Evolutionary conservation across 352 stramenopile species (phyloP).

Genomic region (Halophytophthora polymorphica): DNA sequence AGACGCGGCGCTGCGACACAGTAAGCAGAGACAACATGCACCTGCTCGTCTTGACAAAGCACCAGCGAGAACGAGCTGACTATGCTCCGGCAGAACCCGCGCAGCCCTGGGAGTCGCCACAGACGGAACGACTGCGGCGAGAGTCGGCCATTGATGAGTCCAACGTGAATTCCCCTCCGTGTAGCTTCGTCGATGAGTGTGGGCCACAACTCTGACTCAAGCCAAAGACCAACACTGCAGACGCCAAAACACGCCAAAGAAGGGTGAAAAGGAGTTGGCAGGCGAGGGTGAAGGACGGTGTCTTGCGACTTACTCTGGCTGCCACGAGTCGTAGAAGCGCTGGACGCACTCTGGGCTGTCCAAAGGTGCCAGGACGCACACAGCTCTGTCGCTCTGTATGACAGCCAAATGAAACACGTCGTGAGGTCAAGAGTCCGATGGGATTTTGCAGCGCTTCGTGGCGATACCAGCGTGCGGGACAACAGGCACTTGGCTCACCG

Average conservation of each 20-base stretch:
- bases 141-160: conserved; percentile 64
- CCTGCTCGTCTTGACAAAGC: conserved; percentile 56
- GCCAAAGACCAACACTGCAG: conserved; percentile 60
- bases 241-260: no score
- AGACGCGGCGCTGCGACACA: not conserved
- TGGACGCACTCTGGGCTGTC: conserved; percentile 47
- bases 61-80: conserved; percentile 49
- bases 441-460: no score
- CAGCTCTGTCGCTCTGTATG: conserved; percentile 19
- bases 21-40: conserved; percentile 14
- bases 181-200: conserved; percentile 57
- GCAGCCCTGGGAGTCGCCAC: conserved; percentile 46
- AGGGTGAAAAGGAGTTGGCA: no score
- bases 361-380: conserved; percentile 66
- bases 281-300: no score
- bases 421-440: no score
- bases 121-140: conserved; percentile 43
- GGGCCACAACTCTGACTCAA: conserved; percentile 84
- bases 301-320: conserved; percentile 41
- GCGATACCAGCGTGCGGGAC: no score
- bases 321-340: conserved; percentile 63
- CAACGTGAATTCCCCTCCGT: conserved; percentile 47
- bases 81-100: conserved; percentile 20
- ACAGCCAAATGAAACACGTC: no score
- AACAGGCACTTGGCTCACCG: conserved; percentile 8